Percentiles rank a stretch among this genome's conserved stretches.
Conservation (phyloP, 2,329 filamentous ascomycete species). For the Alternaria alternata region DNA sequence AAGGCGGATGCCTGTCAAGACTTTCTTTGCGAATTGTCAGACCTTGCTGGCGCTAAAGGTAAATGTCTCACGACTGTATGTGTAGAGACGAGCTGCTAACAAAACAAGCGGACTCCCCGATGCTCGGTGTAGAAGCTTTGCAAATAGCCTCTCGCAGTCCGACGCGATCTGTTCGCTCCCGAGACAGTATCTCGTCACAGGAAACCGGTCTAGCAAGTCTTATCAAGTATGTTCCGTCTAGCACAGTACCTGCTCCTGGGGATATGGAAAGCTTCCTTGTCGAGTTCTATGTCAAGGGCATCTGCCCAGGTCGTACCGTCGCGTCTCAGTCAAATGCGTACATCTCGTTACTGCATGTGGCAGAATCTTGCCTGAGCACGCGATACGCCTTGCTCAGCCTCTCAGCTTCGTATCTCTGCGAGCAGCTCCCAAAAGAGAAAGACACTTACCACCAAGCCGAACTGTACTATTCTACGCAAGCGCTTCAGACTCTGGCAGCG, state of each 20-base stretch:
- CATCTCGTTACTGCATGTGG: conserved; percentile 30
- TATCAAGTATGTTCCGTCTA: conserved; percentile 41
- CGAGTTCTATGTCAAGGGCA: conserved; percentile 43
- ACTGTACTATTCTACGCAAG: conserved; percentile 45
- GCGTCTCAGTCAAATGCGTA: conserved; percentile 41
- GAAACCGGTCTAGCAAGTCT: conserved; percentile 35
- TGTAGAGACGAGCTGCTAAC: conserved; percentile 17
- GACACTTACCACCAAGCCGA: conserved; percentile 43
- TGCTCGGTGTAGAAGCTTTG: conserved; percentile 34
- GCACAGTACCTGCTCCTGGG: conserved; percentile 20
- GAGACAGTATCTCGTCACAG: conserved; percentile 36
- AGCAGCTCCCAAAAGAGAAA: conserved; percentile 39
- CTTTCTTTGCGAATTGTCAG: conserved; percentile 45
- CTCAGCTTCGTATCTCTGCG: conserved; percentile 43
- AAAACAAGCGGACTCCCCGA: conserved; percentile 35
- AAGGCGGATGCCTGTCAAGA: conserved; percentile 47
- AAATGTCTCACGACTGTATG: neutral
- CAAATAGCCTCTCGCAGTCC: conserved; percentile 38
- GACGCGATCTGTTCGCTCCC: conserved; percentile 33
- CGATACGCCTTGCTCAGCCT: conserved; percentile 43
- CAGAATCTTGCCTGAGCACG: conserved; percentile 40
- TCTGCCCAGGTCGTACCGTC: conserved; percentile 43
- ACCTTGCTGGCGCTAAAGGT: conserved; percentile 42
- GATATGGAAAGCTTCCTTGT: conserved; percentile 42
- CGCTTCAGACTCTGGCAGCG: conserved; percentile 36